Base-by-base conservation (phyloP, 441 rosid species). In the Corymbia citriodora region DNA sequence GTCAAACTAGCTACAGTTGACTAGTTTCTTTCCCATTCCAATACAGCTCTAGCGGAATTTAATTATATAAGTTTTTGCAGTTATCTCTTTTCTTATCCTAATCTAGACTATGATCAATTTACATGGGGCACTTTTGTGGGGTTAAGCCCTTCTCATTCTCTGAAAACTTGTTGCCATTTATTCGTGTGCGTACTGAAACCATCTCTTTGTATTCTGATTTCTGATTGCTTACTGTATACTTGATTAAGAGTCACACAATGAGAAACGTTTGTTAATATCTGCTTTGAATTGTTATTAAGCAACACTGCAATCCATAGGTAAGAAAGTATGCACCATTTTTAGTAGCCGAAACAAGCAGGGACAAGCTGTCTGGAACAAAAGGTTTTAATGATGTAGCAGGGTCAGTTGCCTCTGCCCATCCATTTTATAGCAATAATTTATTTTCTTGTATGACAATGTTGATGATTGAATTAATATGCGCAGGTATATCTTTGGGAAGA, bases 401-500 rank as follows among this genome's bases (percentile, higher is more conserved):
- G 99, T 97, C 89, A 92, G 97, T 61, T 12, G 40, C 55, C 83
- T 65, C 50, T 33, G 48, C 53, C n/a, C 89, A 63, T 61, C 31
- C 90, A 19, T 25, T 52, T 86, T 8, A 13, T 31, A 31, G 65
- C 57, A 53, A n/a, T 72, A 40, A n/a, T 52, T 87, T 48, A 15
- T 52, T 25, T 85, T 27, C 45, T 12, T 36, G 59, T 68, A 18
- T 3, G 61, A 40, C 54, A 50, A 74, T 61, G 89, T 55, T 25
- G 55, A 40, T 74, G 29, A 87, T 90, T 89, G 90, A 87, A 92
- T 88, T 31, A 21, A 53, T 90, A 10, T 89, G 48, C 87, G 27
- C 82, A 98, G 99, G 90, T 97, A 96, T 88, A 96, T 97, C 55
- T 98, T 98, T 48, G 98, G 99, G 4, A 96, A 96, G 90, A 98